Conservation (phyloP, 805 yeast genomes). For the Ogataea haglerorum region DNA sequence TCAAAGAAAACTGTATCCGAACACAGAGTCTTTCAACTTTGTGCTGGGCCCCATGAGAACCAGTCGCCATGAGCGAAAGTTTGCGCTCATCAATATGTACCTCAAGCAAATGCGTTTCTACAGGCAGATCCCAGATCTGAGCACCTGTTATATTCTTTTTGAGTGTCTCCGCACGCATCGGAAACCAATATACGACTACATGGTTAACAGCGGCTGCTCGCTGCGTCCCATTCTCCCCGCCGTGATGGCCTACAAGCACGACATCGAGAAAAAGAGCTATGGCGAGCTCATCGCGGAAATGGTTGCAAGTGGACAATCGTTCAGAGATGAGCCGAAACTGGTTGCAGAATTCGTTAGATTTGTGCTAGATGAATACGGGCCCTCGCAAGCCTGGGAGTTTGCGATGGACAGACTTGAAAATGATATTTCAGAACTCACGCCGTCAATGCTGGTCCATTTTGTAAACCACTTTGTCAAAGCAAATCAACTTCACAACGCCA, state of each 20-base stretch:
- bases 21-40: constrained; percentile 17
- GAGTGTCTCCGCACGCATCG: constrained; percentile 7
- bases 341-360: constrained; percentile 12
- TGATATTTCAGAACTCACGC: constrained; percentile 5
- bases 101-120: constrained; percentile 17
- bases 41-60: constrained; percentile 17
- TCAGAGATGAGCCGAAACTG: constrained; percentile 6
- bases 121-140: constrained; percentile 16
- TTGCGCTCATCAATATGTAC: constrained; percentile 13
- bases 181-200: constrained; percentile 9
- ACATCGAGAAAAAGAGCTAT: constrained; percentile 1
- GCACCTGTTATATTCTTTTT: constrained; percentile 25
- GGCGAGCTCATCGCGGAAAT: constrained; percentile 6
- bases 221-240: constrained; percentile 15
- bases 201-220: constrained; percentile 8
- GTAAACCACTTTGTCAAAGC: constrained; percentile 17
- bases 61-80: constrained; percentile 6
- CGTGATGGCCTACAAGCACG: constrained; percentile 6
- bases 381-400: constrained; percentile 14
- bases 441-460: constrained; percentile 8
- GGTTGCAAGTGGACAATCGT: background rate
- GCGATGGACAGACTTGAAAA: constrained; percentile 2
- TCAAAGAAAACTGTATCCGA: constrained; percentile 9
- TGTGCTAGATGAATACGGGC: constrained; percentile 10
- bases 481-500: constrained; percentile 19